Conservation (phyloP, 306 rosid species). For the Comarum palustre region DNA sequence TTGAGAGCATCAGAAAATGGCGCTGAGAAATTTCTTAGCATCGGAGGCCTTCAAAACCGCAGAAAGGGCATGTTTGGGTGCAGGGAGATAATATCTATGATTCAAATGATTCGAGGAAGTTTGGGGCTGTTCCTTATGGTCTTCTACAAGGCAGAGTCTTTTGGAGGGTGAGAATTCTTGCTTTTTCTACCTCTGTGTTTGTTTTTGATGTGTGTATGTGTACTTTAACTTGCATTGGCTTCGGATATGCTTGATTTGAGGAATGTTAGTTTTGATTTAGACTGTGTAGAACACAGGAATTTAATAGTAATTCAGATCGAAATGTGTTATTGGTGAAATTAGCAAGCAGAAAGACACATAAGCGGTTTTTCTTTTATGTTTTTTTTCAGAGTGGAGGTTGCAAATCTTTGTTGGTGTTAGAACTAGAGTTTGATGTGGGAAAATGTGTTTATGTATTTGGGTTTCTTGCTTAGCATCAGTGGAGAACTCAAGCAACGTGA, state of each 20-base stretch:
- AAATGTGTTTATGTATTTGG: no score
- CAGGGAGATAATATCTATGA: conserved; percentile 63
- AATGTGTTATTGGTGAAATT: neutral
- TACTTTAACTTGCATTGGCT: neutral
- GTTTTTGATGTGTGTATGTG: neutral
- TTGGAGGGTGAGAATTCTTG: conserved; percentile 55
- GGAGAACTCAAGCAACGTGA: no score
- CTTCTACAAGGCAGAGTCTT: conserved; percentile 54
- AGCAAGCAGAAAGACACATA: neutral
- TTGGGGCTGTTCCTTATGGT: conserved; percentile 72
- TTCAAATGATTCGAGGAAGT: conserved; percentile 57
- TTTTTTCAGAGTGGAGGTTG: neutral
- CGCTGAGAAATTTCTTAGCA: neutral
- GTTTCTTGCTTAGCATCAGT: no score
- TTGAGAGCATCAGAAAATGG: neutral
- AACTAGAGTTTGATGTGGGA: no score
- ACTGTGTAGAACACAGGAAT: neutral
- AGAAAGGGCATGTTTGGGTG: conserved; percentile 69
- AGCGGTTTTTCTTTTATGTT: neutral
- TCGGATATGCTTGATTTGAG: neutral
- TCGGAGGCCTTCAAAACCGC: conserved; percentile 14
- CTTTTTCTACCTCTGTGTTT: neutral
- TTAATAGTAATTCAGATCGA: neutral
- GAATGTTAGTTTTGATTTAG: neutral
- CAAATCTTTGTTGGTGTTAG: no score